These are phyloP conservation scores for Fonsecaea multimorphosa DNA, from an alignment of 2,329 filamentous ascomycete genomes.

Conservation along the genomic window DNA sequence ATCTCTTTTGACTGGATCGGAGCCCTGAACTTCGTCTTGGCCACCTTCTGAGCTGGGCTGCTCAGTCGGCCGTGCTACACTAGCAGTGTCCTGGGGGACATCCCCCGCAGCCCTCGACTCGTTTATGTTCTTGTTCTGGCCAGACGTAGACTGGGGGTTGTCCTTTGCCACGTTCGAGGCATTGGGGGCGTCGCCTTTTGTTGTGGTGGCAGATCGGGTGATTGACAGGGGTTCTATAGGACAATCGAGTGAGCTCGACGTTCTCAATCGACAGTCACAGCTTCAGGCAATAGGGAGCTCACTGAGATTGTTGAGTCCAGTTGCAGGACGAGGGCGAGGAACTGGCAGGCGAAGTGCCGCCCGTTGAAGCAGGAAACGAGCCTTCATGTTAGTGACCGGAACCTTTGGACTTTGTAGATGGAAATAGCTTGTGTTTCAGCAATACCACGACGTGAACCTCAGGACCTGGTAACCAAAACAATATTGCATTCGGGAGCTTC, in stretches of 20 bases:
- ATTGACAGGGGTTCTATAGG: not conserved
- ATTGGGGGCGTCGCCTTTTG: not conserved
- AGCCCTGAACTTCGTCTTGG: not conserved
- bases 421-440: not conserved
- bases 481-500: not conserved
- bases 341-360: too few species aligned
- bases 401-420: too few species aligned
- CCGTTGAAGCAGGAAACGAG: not conserved
- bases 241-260: not conserved
- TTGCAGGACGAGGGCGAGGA: too few species aligned
- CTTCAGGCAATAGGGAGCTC: not conserved
- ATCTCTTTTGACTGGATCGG: not conserved
- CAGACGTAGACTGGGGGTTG: not conserved
- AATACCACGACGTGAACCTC: not conserved
- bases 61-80: too few species aligned
- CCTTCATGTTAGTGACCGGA: not conserved
- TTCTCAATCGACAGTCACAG: not conserved
- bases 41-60: not conserved
- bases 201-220: not conserved
- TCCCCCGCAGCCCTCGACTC: too few species aligned
- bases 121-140: too few species aligned
- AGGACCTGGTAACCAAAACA: not conserved
- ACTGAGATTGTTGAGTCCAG: too few species aligned
- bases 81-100: too few species aligned
- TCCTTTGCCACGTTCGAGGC: not conserved